Conservation (phyloP, 2,329 filamentous ascomycete species). For the Verticillium longisporum region DNA sequence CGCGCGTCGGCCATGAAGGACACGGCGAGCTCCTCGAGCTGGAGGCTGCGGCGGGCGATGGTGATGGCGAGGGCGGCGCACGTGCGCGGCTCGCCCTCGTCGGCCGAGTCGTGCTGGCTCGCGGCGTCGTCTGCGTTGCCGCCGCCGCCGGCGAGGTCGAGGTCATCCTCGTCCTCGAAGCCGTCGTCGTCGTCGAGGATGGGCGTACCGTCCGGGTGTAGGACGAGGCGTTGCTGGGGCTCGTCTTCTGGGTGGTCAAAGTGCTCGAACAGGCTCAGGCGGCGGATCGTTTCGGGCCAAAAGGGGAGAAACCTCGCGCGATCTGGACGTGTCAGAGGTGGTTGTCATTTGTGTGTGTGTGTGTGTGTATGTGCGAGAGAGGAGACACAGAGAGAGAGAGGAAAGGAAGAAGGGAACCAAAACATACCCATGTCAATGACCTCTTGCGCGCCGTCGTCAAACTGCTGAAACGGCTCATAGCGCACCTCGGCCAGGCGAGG, state of each 20-base stretch:
- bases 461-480: conserved; percentile 15
- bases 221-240: not conserved
- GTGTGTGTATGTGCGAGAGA: too few relatives aligned
- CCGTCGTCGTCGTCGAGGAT: not conserved
- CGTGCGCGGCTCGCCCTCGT: conserved; percentile 1
- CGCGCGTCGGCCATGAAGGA: conserved; percentile 11
- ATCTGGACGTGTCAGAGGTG: conserved; percentile 4
- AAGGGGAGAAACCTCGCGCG: conserved; percentile 12
- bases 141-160: too few relatives aligned
- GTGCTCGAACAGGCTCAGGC: conserved; percentile 16
- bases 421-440: conserved; percentile 11
- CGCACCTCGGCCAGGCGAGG: conserved; percentile 11
- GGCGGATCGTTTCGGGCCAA: conserved; percentile 13
- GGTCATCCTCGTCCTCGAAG: not conserved
- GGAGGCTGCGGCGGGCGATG: conserved; percentile 7
- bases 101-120: not conserved
- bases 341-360: too few relatives aligned
- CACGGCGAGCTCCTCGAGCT: conserved; percentile 12
- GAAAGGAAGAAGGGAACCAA: not conserved
- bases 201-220: not conserved
- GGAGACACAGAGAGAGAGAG: not conserved
- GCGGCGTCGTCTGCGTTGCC: not conserved
- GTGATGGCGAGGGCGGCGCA: conserved; percentile 11
- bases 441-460: conserved; percentile 10
- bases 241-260: conserved; percentile 8